Percentiles rank a stretch among this genome's conserved stretches.
phyloP scores from a whole-genome alignment of 331 rosid genomes.

The Arachis monticola region DNA sequence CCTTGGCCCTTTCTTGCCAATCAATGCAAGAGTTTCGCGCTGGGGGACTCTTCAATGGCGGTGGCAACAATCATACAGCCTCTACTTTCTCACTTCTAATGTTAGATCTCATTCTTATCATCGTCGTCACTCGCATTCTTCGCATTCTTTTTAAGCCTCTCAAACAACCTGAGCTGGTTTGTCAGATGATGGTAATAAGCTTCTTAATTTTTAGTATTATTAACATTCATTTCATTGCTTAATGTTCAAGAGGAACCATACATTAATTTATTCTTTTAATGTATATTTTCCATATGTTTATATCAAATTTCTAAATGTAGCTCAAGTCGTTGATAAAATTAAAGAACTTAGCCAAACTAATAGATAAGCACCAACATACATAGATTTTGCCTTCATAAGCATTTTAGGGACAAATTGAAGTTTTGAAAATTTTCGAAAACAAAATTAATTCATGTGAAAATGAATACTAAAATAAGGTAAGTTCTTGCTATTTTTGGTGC shows the following conservation, averaged over 20 bases:
- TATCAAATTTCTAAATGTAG: too few species aligned
- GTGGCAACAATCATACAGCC: slow-evolving; percentile 51
- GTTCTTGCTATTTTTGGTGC: too few species aligned
- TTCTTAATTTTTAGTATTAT: background rate
- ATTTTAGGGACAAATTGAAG: too few species aligned
- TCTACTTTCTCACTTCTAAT: slow-evolving; percentile 49
- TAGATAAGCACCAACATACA: too few species aligned
- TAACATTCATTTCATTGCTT: background rate
- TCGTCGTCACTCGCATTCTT: slow-evolving; percentile 37
- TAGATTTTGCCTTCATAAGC: too few species aligned
- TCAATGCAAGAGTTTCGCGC: background rate
- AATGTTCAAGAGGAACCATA: background rate
- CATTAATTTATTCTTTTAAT: background rate
- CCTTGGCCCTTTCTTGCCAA: slow-evolving; percentile 12
- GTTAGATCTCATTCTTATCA: slow-evolving; percentile 47
- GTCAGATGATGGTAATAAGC: slow-evolving; percentile 76
- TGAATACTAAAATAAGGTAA: too few species aligned
- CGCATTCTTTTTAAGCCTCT: slow-evolving; percentile 69
- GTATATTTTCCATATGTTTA: too few species aligned
- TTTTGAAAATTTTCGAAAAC: too few species aligned
- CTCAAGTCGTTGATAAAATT: too few species aligned
- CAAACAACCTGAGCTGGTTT: slow-evolving; percentile 63
- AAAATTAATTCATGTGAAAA: too few species aligned
- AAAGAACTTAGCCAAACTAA: too few species aligned
- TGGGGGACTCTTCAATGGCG: slow-evolving; percentile 34